phyloP scores from a whole-genome alignment of 257 asterid genomes.

The Petunia axillaris region DNA sequence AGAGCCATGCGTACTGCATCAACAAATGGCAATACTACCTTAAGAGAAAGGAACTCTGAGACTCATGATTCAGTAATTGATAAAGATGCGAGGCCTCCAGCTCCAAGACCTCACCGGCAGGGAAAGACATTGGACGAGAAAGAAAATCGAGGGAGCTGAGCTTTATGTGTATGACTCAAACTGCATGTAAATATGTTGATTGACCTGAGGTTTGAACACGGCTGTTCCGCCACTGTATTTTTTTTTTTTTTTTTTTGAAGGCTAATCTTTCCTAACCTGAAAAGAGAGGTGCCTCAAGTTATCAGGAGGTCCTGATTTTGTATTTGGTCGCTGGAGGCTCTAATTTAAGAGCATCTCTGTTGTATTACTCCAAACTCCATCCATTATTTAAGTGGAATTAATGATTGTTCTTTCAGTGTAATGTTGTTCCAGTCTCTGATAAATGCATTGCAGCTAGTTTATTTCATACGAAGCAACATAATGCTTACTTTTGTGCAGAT shows the following conservation, averaged over 20 bases:
- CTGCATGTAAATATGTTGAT: not conserved
- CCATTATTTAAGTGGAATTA: conserved; percentile 5
- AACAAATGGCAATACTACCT: conserved; percentile 49
- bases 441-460: not conserved
- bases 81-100: conserved; percentile 39
- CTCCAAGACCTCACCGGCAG: conserved; percentile 49
- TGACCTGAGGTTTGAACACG: conserved; percentile 1
- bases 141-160: conserved; percentile 57
- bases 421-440: too few species aligned
- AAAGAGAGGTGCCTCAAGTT: conserved; percentile 15
- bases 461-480: not conserved
- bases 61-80: conserved; percentile 36
- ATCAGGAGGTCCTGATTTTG: conserved; percentile 27
- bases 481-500: not conserved
- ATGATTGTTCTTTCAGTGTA: not conserved
- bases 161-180: not conserved
- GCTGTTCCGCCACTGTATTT: not conserved
- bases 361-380: not conserved
- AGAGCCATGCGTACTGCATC: conserved; percentile 66
- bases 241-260: not conserved
- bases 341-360: conserved; percentile 21
- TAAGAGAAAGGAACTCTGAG: conserved; percentile 70
- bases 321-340: conserved; percentile 11
- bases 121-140: conserved; percentile 50
- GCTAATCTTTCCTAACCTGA: conserved; percentile 20